phyloP scores from a whole-genome alignment of 306 rosid species.

The Medicago lupulina region DNA sequence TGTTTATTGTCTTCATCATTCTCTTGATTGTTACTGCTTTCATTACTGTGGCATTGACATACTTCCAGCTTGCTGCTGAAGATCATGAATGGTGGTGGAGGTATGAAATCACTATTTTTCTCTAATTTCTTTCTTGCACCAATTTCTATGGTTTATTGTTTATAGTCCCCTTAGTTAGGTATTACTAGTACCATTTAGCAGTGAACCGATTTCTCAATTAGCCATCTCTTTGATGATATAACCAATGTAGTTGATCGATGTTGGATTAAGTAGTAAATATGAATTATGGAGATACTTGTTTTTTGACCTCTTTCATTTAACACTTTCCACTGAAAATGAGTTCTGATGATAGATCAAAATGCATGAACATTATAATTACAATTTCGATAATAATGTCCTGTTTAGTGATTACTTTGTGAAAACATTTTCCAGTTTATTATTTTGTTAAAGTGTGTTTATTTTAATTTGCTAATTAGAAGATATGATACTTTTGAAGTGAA shows the following conservation, averaged over 20 bases:
- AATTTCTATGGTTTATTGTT: background rate
- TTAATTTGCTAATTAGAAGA: background rate
- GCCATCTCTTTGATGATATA: constrained; percentile 20
- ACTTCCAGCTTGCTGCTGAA: constrained; percentile 70
- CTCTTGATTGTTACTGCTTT: constrained; percentile 65
- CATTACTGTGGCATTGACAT: constrained; percentile 63
- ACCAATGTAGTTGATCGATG: background rate
- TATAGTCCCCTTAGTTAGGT: constrained; percentile 1
- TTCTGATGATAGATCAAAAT: constrained; percentile 29
- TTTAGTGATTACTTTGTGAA: background rate
- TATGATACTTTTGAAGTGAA: background rate
- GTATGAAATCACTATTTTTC: constrained; percentile 40
- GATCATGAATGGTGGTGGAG: constrained; percentile 72
- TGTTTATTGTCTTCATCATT: constrained; percentile 61
- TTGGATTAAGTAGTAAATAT: background rate
- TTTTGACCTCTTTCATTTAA: background rate
- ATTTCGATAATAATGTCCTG: constrained; percentile 1
- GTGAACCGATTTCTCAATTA: constrained; percentile 15
- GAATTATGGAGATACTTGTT: constrained; percentile 1
- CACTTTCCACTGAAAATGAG: background rate
- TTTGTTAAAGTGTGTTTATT: background rate
- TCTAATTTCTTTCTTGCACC: constrained; percentile 8
- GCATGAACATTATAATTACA: background rate
- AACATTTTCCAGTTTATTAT: background rate
- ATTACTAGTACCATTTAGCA: background rate